Conservation (phyloP, 331 rosid genomes). For the Pyrus hybrid region DNA sequence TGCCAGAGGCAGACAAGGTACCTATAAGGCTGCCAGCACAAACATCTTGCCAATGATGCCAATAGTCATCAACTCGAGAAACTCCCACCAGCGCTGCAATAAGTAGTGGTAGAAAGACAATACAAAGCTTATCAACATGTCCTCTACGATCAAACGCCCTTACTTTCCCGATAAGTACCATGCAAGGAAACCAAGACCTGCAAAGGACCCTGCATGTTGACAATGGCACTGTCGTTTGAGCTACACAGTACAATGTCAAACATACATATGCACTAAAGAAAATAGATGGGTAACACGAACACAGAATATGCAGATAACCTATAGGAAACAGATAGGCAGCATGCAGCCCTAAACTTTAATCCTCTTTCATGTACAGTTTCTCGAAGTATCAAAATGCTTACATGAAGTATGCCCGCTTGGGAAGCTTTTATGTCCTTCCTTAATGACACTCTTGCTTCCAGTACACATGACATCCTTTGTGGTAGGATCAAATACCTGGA, state of each 20-base stretch:
- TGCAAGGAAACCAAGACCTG: constrained; percentile 78
- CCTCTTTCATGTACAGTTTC: background rate
- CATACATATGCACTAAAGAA: background rate
- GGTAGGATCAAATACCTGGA: constrained; percentile 56
- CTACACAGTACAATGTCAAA: background rate
- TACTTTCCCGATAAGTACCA: constrained; percentile 79
- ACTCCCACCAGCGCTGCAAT: constrained; percentile 74
- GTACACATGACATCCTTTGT: constrained; percentile 59
- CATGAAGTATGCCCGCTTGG: constrained; percentile 96
- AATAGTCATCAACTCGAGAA: constrained; percentile 94
- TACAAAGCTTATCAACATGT: constrained; percentile 79
- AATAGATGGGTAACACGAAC: background rate
- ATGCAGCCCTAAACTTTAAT: background rate
- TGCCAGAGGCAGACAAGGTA: constrained; percentile 40
- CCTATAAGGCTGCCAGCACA: constrained; percentile 83
- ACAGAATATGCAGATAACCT: background rate
- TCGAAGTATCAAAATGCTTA: constrained; percentile 36
- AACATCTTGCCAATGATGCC: constrained; percentile 99
- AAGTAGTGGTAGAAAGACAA: constrained; percentile 62
- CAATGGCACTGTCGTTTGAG: constrained; percentile 2
- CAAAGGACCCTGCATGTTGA: constrained; percentile 73
- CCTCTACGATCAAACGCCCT: constrained; percentile 73
- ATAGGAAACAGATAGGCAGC: background rate
- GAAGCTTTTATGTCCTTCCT: constrained; percentile 97
- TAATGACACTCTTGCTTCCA: constrained; percentile 55